Conservation (phyloP, 1,284 basidiomycete species). For the Ustilago curta region DNA sequence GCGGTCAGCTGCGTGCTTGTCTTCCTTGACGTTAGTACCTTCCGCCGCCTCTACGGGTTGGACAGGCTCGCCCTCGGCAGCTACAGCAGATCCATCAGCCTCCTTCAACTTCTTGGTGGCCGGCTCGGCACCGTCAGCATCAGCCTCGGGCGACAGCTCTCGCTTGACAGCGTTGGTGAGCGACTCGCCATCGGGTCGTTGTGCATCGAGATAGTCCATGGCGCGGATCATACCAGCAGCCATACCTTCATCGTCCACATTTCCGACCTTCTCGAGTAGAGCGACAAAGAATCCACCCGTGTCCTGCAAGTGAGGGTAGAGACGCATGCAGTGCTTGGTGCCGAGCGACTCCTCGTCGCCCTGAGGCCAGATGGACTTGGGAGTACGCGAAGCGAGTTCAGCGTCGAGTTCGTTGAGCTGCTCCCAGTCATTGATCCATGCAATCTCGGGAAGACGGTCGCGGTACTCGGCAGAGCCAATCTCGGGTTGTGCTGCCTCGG, state of each 20-base stretch:
- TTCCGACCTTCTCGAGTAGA: constrained; percentile 76
- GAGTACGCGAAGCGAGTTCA: constrained; percentile 55
- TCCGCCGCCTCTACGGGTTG: constrained; percentile 18
- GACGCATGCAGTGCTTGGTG: constrained; percentile 63
- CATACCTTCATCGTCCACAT: constrained; percentile 59
- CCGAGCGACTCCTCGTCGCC: constrained; percentile 63
- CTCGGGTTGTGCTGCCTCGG: constrained; percentile 29
- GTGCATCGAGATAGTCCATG: constrained; percentile 55
- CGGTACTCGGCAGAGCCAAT: constrained; percentile 51
- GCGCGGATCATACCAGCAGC: constrained; percentile 66
- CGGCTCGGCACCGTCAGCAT: constrained; percentile 32
- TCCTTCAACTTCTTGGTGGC: constrained; percentile 54
- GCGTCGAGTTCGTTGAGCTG: constrained; percentile 60
- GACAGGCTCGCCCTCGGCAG: constrained; percentile 10
- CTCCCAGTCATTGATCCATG: constrained; percentile 64
- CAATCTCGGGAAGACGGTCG: constrained; percentile 55
- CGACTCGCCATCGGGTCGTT: constrained; percentile 30
- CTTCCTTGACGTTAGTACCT: constrained; percentile 42
- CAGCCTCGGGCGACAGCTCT: constrained; percentile 42
- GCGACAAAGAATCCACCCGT: constrained; percentile 98
- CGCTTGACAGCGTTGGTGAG: constrained; percentile 30
- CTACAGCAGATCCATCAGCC: constrained; percentile 19
- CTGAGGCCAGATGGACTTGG: constrained; percentile 65
- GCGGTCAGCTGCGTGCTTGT: constrained; percentile 61
- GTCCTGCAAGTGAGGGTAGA: constrained; percentile 93